Percentiles rank a stretch among this genome's conserved stretches.
These are phyloP conservation scores for Neurospora sp. DNA, from an alignment of 495 filamentous ascomycete species.

Conservation along the genomic window DNA sequence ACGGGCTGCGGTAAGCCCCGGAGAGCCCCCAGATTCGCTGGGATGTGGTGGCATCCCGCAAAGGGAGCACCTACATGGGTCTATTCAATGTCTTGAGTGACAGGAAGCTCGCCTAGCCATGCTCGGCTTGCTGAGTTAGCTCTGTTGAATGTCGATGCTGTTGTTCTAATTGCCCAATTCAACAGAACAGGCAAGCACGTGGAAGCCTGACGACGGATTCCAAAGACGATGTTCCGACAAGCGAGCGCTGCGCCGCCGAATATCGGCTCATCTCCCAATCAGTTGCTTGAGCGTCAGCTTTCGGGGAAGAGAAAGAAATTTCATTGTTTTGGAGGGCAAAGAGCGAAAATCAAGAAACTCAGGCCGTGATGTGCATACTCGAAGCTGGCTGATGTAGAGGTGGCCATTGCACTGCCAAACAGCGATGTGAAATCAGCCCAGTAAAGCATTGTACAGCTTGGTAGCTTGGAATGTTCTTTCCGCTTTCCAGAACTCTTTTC, in stretches of 20 bases:
- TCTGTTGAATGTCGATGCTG: neutral
- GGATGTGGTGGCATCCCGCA: conserved; percentile 23
- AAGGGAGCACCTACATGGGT: neutral
- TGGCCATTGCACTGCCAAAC: neutral
- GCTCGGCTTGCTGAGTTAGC: neutral
- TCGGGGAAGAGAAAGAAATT: neutral
- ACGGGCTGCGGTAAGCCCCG: conserved; percentile 12
- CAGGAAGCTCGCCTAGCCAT: conserved; percentile 6
- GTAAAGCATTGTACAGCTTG: neutral
- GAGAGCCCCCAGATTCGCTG: conserved; percentile 23
- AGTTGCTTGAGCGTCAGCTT: neutral
- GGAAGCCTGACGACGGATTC: neutral
- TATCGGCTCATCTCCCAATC: neutral
- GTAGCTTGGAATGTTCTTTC: neutral
- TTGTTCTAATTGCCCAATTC: neutral
- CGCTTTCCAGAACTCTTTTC: neutral
- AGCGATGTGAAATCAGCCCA: neutral
- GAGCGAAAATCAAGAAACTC: neutral
- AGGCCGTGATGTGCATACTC: neutral
- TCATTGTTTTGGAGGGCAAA: neutral
- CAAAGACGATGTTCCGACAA: neutral
- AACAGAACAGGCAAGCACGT: neutral
- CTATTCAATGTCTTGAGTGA: conserved; percentile 14
- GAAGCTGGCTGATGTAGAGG: neutral
- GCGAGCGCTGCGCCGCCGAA: neutral